Evolutionary conservation across 495 filamentous ascomycete genomes (phyloP), one percentile per base, ranked within the genome.

Genomic region (Penicillium canariense): DNA sequence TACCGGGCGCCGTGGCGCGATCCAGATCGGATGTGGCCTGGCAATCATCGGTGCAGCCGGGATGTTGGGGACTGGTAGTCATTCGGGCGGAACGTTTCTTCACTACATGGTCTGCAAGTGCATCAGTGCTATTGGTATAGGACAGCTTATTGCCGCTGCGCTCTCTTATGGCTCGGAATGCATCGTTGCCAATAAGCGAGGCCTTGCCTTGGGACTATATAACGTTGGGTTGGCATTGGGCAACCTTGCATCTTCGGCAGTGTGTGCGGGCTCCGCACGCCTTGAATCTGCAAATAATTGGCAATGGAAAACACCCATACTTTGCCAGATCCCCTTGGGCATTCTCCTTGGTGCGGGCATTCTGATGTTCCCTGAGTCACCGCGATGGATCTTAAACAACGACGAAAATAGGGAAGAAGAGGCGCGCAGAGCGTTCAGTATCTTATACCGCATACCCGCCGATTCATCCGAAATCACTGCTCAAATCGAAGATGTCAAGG

Each of bases 221-320:
- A 69, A 69, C 26, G 48, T 69, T 10, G 67, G 67, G 0, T 36
- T 66, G 12, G 65, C 65, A 1, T 9, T 68, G 52, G 67, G 67
- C 1, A 68, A 66, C 32, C 47, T 63, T 34, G 56, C 59, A 3
- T 58, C 65, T 4, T 50, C 50, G 1, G 67, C 67, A 0, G 67
- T 69, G 2, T 69, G 67, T 47, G 62, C 62, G 0, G 65, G 59
- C 5, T 66, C 67, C 26, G 55, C 66, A 0, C 52, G 46, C 12
- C 52, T 67, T 1, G 61, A 61, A 20, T 47, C 56, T 0, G 47
- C 28, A 0, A 68, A 68, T 36, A 50, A 68, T 14, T 68, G 65
- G 65, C 59, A 67, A 11, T 69, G 67, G 67, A 68, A 69, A 32
- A 66, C 62, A 1, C 67, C 67, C 0, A 69, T 69, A 18, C 31